Percentiles rank a stretch among this genome's conserved stretches.
phyloP scores from a whole-genome alignment of 2,329 filamentous ascomycete species.

The Metarhizium robertsii region DNA sequence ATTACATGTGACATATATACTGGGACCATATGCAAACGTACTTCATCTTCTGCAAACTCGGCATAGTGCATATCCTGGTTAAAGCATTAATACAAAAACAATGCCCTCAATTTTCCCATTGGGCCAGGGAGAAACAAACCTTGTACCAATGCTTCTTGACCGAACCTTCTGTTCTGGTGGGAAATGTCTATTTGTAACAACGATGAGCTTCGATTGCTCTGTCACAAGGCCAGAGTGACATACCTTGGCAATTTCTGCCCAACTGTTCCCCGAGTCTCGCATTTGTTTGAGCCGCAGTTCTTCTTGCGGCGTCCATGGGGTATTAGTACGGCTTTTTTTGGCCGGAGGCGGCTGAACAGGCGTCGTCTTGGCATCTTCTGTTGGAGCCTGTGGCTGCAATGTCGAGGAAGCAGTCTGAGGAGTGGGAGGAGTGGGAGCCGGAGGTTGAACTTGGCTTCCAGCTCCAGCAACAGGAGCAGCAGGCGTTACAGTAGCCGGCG shows the following conservation, averaged over 20 bases:
- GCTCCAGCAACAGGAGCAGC: slow-evolving; percentile 22
- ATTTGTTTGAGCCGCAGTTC: slow-evolving; percentile 88
- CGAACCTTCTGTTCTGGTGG: slow-evolving; percentile 85
- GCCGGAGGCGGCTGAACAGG: slow-evolving; percentile 41
- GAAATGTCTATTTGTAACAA: slow-evolving; percentile 61
- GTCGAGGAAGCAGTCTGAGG: slow-evolving; percentile 18
- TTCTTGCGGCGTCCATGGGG: slow-evolving; percentile 92
- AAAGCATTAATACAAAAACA: slow-evolving; percentile 2
- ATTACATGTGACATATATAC: slow-evolving; percentile 8
- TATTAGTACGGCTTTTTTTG: slow-evolving; percentile 98
- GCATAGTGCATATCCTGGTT: slow-evolving; percentile 95
- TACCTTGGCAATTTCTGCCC: slow-evolving; percentile 99
- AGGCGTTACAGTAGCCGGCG: slow-evolving; percentile 24
- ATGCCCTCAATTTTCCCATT: not conserved
- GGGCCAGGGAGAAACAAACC: slow-evolving; percentile 36
- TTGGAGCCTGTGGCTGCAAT: slow-evolving; percentile 18
- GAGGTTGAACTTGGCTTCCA: slow-evolving; percentile 22
- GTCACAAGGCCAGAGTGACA: slow-evolving; percentile 24
- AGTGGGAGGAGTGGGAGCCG: slow-evolving; percentile 19
- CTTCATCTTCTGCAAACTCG: slow-evolving; percentile 95
- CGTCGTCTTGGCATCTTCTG: slow-evolving; percentile 21
- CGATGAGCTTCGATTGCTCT: not conserved
- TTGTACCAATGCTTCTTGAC: slow-evolving; percentile 99
- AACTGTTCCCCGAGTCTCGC: slow-evolving; percentile 86
- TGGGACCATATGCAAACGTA: slow-evolving; percentile 27